These are phyloP conservation scores for Phytophthora cajani DNA, from an alignment of 352 stramenopile species.

Conservation along the genomic window DNA sequence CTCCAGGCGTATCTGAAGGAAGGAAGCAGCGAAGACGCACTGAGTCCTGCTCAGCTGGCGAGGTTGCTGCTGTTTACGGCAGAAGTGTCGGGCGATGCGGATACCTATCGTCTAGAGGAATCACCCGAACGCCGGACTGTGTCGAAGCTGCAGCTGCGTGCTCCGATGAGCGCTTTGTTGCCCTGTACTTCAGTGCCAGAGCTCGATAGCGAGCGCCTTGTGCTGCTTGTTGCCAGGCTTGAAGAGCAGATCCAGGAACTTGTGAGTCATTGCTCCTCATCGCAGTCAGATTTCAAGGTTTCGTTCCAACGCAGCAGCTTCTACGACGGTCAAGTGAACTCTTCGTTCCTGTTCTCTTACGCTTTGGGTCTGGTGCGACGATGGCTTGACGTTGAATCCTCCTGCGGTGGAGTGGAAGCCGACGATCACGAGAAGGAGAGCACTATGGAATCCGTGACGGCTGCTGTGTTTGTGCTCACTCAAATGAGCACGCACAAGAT, in stretches of 20 bases:
- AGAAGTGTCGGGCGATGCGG: slow-evolving; percentile 13
- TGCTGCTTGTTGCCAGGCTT: slow-evolving; percentile 48
- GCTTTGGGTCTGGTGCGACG: slow-evolving; percentile 20
- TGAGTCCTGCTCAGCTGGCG: slow-evolving; percentile 45
- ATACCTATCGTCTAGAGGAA: slow-evolving; percentile 8
- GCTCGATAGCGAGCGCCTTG: slow-evolving; percentile 34
- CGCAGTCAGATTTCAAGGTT: slow-evolving; percentile 21
- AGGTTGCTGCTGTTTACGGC: slow-evolving; percentile 58
- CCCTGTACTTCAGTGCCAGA: not conserved
- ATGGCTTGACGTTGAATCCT: slow-evolving; percentile 20
- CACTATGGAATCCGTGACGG: slow-evolving; percentile 29
- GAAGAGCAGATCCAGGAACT: slow-evolving; percentile 50
- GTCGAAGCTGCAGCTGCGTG: slow-evolving; percentile 10
- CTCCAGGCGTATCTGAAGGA: slow-evolving; percentile 28
- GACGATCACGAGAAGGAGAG: slow-evolving; percentile 30
- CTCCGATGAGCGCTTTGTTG: slow-evolving; percentile 14
- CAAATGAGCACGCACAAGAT: slow-evolving; percentile 55
- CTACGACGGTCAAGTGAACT: slow-evolving; percentile 25
- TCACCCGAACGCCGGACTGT: not conserved
- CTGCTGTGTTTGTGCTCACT: slow-evolving; percentile 42
- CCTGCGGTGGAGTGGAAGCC: not conserved
- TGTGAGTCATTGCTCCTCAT: slow-evolving; percentile 1
- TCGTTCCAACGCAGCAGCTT: slow-evolving; percentile 28
- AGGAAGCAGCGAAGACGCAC: slow-evolving; percentile 5
- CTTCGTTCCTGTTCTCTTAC: slow-evolving; percentile 29